A percentile compares a stretch with the other conserved stretches of the same genome.
Evolutionary conservation across 495 filamentous ascomycete species (phyloP).

Genomic region (Penicillium macrosclerotiorum): DNA sequence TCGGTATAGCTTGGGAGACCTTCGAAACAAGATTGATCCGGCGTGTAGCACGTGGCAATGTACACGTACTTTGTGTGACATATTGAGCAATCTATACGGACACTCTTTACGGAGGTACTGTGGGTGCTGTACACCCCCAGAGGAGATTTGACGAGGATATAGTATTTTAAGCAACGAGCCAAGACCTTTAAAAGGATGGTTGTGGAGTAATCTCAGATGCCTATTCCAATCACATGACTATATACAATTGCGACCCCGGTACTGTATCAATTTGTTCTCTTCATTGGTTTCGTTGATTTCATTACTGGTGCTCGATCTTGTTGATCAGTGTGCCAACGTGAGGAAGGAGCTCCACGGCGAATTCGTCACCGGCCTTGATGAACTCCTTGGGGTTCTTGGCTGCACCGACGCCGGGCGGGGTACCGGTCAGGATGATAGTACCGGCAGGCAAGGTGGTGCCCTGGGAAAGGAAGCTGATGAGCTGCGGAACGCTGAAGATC

Average conservation of each 20-base stretch:
- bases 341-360: constrained; percentile 54
- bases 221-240: neutral
- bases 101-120: no score
- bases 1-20: no score
- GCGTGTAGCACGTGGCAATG: no score
- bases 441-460: constrained; percentile 78
- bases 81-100: no score
- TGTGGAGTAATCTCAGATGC: neutral
- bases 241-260: neutral
- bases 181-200: neutral
- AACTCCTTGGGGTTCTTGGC: constrained; percentile 56
- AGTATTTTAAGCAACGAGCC: neutral
- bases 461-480: constrained; percentile 70
- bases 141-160: neutral
- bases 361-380: constrained; percentile 58
- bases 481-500: constrained; percentile 74
- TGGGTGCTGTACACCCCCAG: no score
- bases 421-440: constrained; percentile 83
- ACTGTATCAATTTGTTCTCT: neutral
- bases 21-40: no score
- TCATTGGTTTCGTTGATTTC: neutral
- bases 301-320: constrained; percentile 34
- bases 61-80: no score
- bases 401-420: constrained; percentile 53
- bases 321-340: constrained; percentile 42